Conservation (phyloP, 768 basidiomycete genomes). For the Podaxis rugospora region DNA sequence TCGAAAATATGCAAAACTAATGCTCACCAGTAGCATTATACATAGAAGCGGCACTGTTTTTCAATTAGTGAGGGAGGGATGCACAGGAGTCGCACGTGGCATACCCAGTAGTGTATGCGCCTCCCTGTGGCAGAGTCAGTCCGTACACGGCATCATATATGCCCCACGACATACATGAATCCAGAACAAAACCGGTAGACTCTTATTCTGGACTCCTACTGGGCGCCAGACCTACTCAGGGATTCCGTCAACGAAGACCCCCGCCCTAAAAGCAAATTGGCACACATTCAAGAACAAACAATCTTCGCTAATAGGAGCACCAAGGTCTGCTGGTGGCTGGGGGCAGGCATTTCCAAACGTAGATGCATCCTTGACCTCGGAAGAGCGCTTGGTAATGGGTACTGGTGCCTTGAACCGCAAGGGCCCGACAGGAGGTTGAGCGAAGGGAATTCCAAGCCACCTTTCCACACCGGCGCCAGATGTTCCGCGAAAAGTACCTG, state of each 20-base stretch:
- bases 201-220: constrained; percentile 18
- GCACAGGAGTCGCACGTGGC: background rate
- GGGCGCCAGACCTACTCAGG: constrained; percentile 32
- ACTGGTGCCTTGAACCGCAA: constrained; percentile 57
- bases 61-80: background rate
- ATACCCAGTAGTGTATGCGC: constrained; percentile 43
- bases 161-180: constrained; percentile 24
- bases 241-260: background rate
- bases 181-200: constrained; percentile 36
- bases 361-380: constrained; percentile 35
- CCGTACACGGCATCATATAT: background rate
- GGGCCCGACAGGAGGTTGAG: constrained; percentile 47
- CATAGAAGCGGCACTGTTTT: constrained; percentile 37
- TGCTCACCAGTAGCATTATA: constrained; percentile 44
- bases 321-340: constrained; percentile 35
- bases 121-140: constrained; percentile 31
- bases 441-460: constrained; percentile 63
- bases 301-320: constrained; percentile 47
- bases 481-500: constrained; percentile 45
- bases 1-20: too few relatives aligned
- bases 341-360: constrained; percentile 54
- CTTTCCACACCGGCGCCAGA: constrained; percentile 39
- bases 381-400: constrained; percentile 29
- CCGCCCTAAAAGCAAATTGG: background rate
- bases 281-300: constrained; percentile 53